Percentiles rank a stretch among this genome's conserved stretches.
phyloP scores from a whole-genome alignment of 2,329 filamentous ascomycete species.

The Venturia oleaginea region DNA sequence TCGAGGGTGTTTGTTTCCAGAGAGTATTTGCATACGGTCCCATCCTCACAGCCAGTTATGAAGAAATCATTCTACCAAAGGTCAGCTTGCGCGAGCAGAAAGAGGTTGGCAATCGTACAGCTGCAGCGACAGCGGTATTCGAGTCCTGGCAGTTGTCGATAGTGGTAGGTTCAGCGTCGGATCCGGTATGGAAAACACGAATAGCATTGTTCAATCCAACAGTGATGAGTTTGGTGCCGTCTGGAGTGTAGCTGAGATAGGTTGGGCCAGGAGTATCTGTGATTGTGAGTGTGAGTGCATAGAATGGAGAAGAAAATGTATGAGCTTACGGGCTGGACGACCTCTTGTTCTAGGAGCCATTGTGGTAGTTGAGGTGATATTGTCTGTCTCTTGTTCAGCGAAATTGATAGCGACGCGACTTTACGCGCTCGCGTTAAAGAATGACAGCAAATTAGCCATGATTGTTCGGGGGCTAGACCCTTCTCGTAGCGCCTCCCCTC shows the following conservation, averaged over 20 bases:
- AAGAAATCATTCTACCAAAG: constrained; percentile 62
- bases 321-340: constrained; percentile 26
- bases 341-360: constrained; percentile 20
- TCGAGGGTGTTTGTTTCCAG: constrained; percentile 66
- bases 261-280: constrained; percentile 77
- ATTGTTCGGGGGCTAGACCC: neutral
- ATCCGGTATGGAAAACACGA: constrained; percentile 83
- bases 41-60: constrained; percentile 84
- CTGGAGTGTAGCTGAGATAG: constrained; percentile 78
- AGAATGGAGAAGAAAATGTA: neutral
- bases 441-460: neutral
- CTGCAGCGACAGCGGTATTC: constrained; percentile 69
- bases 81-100: constrained; percentile 19
- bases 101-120: constrained; percentile 33
- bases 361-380: neutral
- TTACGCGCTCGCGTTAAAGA: neutral
- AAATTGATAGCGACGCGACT: neutral
- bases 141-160: constrained; percentile 87
- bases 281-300: neutral
- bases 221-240: constrained; percentile 79
- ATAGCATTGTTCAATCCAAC: constrained; percentile 91
- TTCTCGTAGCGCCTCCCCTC: neutral
- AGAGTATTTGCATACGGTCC: constrained; percentile 91
- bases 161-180: constrained; percentile 83
- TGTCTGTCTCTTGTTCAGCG: neutral